phyloP scores from a whole-genome alignment of 345 rosid genomes.

The Pugionium dolabratum region DNA sequence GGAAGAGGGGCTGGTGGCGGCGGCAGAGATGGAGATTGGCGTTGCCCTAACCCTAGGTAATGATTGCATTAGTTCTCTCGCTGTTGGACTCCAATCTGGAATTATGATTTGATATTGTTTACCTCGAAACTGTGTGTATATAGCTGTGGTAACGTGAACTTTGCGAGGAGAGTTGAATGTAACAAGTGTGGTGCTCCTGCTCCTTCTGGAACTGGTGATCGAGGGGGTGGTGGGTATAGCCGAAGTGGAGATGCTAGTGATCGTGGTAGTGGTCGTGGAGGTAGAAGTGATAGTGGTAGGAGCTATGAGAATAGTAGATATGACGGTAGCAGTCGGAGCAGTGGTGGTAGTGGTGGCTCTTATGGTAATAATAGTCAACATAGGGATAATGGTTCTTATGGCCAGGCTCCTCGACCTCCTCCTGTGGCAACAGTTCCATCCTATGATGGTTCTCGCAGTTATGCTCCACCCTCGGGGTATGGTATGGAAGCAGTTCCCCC shows the following conservation, averaged over 20 bases:
- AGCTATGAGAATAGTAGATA: slow-evolving; percentile 54
- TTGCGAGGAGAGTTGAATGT: slow-evolving; percentile 92
- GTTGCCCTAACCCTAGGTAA: slow-evolving; percentile 87
- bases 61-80: slow-evolving; percentile 1
- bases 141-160: slow-evolving; percentile 97
- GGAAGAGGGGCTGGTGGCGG: slow-evolving; percentile 65
- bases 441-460: slow-evolving; percentile 61
- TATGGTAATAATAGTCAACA: slow-evolving; percentile 51
- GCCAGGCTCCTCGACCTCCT: slow-evolving; percentile 68
- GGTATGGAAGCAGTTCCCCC: slow-evolving; percentile 85
- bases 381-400: slow-evolving; percentile 63
- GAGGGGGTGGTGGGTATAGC: slow-evolving; percentile 59
- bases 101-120: slow-evolving; percentile 22
- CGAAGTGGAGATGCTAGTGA: slow-evolving; percentile 59
- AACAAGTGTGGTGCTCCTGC: slow-evolving; percentile 90
- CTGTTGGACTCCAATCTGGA: background rate
- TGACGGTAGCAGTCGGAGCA: slow-evolving; percentile 57
- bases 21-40: slow-evolving; percentile 87
- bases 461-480: slow-evolving; percentile 68
- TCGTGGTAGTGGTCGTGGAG: slow-evolving; percentile 54
- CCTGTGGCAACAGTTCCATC: slow-evolving; percentile 60
- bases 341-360: slow-evolving; percentile 56
- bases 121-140: slow-evolving; percentile 42
- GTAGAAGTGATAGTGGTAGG: slow-evolving; percentile 59
- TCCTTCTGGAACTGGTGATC: slow-evolving; percentile 60